Conservation (phyloP, 2,329 filamentous ascomycete genomes). For the Ophiostoma sp. region DNA sequence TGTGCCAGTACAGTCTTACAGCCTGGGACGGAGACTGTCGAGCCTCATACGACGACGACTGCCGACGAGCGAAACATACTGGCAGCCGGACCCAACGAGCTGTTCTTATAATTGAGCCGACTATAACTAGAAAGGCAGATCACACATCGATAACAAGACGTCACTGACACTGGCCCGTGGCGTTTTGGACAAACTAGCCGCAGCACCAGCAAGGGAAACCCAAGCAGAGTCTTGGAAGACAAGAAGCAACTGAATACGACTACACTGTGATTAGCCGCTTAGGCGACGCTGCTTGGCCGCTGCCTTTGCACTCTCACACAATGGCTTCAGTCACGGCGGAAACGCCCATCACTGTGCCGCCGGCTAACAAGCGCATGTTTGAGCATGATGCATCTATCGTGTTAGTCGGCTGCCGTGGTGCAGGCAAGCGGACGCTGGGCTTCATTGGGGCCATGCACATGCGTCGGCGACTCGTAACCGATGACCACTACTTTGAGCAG, state of each 20-base stretch:
- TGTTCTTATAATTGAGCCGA: too few species aligned
- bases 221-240: background rate
- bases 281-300: background rate
- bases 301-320: background rate
- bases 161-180: too few species aligned
- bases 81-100: background rate
- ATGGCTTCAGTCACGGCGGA: conserved; percentile 2
- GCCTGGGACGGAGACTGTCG: background rate
- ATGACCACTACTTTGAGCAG: conserved; percentile 62
- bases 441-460: conserved; percentile 67
- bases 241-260: background rate
- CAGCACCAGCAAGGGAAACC: too few species aligned
- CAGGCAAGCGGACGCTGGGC: conserved; percentile 66
- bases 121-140: too few species aligned
- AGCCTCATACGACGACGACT: background rate
- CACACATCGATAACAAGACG: too few species aligned
- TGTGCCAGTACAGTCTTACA: background rate
- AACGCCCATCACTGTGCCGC: conserved; percentile 24
- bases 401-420: conserved; percentile 63
- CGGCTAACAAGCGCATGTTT: conserved; percentile 43
- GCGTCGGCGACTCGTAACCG: conserved; percentile 60
- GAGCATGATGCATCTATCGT: conserved; percentile 61
- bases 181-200: too few species aligned
- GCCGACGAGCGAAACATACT: background rate
- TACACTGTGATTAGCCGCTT: background rate